phyloP scores from a whole-genome alignment of 202 grass and related monocot species.

The Schoenoplectus tabernaemontani region DNA sequence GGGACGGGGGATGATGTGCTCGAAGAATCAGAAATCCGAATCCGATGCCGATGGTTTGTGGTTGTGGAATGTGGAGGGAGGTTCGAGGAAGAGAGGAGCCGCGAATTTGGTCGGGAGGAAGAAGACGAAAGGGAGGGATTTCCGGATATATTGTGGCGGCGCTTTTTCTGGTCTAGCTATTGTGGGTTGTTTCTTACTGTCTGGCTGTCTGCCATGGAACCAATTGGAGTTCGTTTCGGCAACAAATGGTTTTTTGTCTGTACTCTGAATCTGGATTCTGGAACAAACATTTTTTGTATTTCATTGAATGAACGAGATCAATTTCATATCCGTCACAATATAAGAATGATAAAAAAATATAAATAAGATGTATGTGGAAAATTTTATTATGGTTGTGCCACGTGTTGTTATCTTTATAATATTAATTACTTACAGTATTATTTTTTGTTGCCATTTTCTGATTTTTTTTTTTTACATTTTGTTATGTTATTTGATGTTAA shows the following conservation, averaged over 20 bases:
- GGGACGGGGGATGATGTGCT: neutral
- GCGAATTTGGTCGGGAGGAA: neutral
- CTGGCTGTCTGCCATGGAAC: too few relatives aligned
- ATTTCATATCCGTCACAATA: too few relatives aligned
- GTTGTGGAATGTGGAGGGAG: neutral
- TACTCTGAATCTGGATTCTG: too few relatives aligned
- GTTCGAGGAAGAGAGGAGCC: neutral
- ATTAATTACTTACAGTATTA: too few relatives aligned
- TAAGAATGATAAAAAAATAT: too few relatives aligned
- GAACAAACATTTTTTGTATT: too few relatives aligned
- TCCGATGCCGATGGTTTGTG: neutral
- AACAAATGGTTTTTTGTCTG: too few relatives aligned
- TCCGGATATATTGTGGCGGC: neutral
- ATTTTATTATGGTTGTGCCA: too few relatives aligned
- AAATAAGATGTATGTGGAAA: too few relatives aligned
- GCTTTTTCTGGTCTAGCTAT: neutral
- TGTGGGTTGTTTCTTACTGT: neutral
- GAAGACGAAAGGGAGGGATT: neutral
- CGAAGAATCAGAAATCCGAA: neutral
- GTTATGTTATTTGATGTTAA: neutral
- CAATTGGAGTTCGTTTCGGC: too few relatives aligned
- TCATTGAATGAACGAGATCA: too few relatives aligned
- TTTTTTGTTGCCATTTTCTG: neutral
- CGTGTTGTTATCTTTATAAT: too few relatives aligned
- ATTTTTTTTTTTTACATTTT: neutral